Percentiles rank a stretch among this genome's conserved stretches.
Conservation (phyloP, 2,329 filamentous ascomycete genomes). For the Aspergillus pseudonomiae region DNA sequence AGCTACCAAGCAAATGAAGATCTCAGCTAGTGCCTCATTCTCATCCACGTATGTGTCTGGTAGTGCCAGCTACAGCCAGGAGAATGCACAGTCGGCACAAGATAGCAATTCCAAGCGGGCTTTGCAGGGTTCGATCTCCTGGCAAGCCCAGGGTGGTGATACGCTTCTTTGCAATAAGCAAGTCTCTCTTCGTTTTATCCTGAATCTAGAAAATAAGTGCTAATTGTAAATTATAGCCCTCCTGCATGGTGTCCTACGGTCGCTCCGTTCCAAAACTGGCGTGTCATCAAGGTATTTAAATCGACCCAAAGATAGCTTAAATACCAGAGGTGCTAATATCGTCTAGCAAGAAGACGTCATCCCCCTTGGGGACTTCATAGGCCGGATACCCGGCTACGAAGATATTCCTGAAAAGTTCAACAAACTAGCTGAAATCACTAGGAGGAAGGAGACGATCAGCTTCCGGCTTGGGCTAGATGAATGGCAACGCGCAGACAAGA, state of each 20-base stretch:
- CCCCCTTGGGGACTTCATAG: no score
- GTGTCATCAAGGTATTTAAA: constrained; percentile 16
- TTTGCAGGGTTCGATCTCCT: constrained; percentile 10
- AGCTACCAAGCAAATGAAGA: background rate
- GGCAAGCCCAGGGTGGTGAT: constrained; percentile 21
- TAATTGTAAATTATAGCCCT: constrained; percentile 3
- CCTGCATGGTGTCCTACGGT: constrained; percentile 19
- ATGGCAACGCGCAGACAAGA: no score
- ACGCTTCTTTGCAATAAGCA: constrained; percentile 22
- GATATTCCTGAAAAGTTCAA: no score
- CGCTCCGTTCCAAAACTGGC: constrained; percentile 20
- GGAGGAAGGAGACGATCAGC: no score
- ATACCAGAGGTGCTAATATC: no score
- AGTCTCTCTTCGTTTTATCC: background rate
- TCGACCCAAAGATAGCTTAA: no score
- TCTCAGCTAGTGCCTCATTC: background rate
- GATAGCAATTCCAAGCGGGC: background rate
- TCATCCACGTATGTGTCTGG: background rate
- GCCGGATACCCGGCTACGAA: no score
- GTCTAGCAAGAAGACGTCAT: no score
- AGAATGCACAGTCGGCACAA: background rate
- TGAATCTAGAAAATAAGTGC: background rate
- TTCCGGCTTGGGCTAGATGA: no score
- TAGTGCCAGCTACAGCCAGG: background rate
- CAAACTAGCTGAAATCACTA: no score